Percentiles rank a stretch among this genome's conserved stretches.
Conservation (phyloP, 176 grass and related monocot genomes). For the Oryza coarctata region DNA sequence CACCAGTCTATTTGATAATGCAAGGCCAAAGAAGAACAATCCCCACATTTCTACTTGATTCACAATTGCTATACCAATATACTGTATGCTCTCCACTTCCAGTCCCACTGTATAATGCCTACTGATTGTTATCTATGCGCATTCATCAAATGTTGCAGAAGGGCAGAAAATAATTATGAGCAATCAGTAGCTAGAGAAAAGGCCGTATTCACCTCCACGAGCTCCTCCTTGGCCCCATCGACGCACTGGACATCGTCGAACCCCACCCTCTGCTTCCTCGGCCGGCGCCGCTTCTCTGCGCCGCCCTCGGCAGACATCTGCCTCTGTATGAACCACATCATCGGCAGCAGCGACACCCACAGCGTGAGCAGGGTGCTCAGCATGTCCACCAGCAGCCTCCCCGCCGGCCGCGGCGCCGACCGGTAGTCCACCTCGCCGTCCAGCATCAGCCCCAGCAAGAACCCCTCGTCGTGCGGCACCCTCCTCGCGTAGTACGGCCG, state of each 20-base stretch:
- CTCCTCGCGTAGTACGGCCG: slow-evolving; percentile 73
- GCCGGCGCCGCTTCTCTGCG: slow-evolving; percentile 43
- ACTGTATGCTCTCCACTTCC: not conserved
- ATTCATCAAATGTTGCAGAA: slow-evolving; percentile 7
- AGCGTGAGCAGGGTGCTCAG: slow-evolving; percentile 68
- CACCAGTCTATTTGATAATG: not conserved
- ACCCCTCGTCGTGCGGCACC: slow-evolving; percentile 80
- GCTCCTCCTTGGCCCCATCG: slow-evolving; percentile 79
- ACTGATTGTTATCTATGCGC: slow-evolving; percentile 9
- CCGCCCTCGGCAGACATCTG: slow-evolving; percentile 61
- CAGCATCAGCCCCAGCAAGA: slow-evolving; percentile 77
- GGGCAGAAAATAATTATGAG: not conserved
- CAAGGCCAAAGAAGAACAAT: not conserved
- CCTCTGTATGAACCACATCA: slow-evolving; percentile 90
- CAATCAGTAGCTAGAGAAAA: not conserved
- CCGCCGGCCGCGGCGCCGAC: slow-evolving; percentile 60
- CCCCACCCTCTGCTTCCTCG: slow-evolving; percentile 53
- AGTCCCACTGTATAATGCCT: not conserved
- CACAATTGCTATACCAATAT: not conserved
- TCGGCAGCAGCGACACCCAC: slow-evolving; percentile 81
- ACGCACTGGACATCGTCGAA: slow-evolving; percentile 91
- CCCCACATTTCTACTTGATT: not conserved
- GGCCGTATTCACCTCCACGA: slow-evolving; percentile 61
- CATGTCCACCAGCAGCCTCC: slow-evolving; percentile 58
- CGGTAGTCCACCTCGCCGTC: slow-evolving; percentile 66